Conservation (phyloP, 192 early-diverging fungal genomes). For the Coemansia sp. region DNA sequence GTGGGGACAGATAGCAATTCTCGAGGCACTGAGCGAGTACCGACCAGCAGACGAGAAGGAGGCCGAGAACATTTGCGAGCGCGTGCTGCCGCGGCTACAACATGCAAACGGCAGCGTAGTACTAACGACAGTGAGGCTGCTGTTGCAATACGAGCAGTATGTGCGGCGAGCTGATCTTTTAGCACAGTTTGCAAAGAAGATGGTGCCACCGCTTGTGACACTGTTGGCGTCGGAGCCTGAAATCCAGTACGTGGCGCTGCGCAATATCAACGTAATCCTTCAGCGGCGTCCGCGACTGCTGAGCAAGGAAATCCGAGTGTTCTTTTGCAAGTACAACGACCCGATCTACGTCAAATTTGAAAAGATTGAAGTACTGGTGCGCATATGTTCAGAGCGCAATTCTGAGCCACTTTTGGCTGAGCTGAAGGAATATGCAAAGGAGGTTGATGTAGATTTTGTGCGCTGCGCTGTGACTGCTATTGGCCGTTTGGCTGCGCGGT, state of each 20-base stretch:
- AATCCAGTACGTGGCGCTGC: slow-evolving; percentile 94
- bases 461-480: slow-evolving; percentile 86
- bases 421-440: slow-evolving; percentile 94
- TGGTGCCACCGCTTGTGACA: slow-evolving; percentile 95
- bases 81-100: slow-evolving; percentile 87
- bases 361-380: slow-evolving; percentile 92
- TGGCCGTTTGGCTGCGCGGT: slow-evolving; percentile 88
- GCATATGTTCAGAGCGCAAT: slow-evolving; percentile 80
- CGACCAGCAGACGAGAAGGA: slow-evolving; percentile 73
- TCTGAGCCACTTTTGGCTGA: slow-evolving; percentile 90
- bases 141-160: slow-evolving; percentile 52
- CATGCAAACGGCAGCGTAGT: slow-evolving; percentile 97
- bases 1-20: slow-evolving; percentile 97
- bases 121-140: slow-evolving; percentile 79
- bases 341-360: slow-evolving; percentile 96
- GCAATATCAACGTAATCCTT: slow-evolving; percentile 94
- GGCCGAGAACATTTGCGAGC: slow-evolving; percentile 85
- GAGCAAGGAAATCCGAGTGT: slow-evolving; percentile 90
- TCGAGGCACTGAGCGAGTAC: slow-evolving; percentile 81
- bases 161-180: slow-evolving; percentile 72
- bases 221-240: slow-evolving; percentile 85
- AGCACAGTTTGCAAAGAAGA: slow-evolving; percentile 75
- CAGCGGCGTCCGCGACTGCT: slow-evolving; percentile 86
- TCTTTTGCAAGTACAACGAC: slow-evolving; percentile 99
- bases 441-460: slow-evolving; percentile 97